A percentile compares a stretch with the other conserved stretches of the same genome.
phyloP scores from a whole-genome alignment of 2,329 filamentous ascomycete genomes.

The Apiospora sp. region DNA sequence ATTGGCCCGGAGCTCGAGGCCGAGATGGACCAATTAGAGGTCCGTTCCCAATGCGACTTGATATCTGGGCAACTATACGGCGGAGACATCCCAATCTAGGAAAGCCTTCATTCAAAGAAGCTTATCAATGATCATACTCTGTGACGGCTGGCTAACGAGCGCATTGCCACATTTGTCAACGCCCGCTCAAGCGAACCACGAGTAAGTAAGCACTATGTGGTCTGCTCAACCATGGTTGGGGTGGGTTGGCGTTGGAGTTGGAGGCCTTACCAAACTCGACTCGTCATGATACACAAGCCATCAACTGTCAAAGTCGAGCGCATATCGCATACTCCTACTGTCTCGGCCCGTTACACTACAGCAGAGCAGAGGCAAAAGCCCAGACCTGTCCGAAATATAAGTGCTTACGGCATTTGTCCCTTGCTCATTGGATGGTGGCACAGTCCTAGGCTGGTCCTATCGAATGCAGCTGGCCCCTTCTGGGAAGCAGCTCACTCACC shows the following conservation, averaged over 20 bases:
- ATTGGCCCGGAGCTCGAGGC: background rate
- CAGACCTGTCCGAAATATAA: background rate
- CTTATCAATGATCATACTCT: background rate
- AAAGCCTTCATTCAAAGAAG: background rate
- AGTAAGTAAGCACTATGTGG: constrained; percentile 8
- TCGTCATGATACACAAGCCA: constrained; percentile 5
- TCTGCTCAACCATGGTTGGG: constrained; percentile 1
- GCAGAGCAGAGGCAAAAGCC: background rate
- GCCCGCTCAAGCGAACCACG: background rate
- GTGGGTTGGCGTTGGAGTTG: background rate
- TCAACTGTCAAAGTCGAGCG: constrained; percentile 9
- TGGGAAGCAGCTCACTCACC: background rate
- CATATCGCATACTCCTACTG: constrained; percentile 9
- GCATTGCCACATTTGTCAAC: background rate
- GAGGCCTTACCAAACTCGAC: background rate
- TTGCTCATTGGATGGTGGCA: constrained; percentile 15
- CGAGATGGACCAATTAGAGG: background rate
- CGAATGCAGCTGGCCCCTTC: constrained; percentile 11
- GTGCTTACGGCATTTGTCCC: constrained; percentile 12
- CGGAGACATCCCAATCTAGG: constrained; percentile 8
- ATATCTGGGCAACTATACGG: constrained; percentile 13
- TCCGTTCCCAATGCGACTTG: background rate
- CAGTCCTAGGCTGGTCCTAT: background rate
- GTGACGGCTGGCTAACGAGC: background rate
- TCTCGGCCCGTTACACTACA: constrained; percentile 14